A percentile compares a stretch with the other conserved stretches of the same genome.
These are phyloP conservation scores for Penicillium aurantiogriseum DNA, from an alignment of 2,329 filamentous ascomycete genomes.

Conservation along the genomic window DNA sequence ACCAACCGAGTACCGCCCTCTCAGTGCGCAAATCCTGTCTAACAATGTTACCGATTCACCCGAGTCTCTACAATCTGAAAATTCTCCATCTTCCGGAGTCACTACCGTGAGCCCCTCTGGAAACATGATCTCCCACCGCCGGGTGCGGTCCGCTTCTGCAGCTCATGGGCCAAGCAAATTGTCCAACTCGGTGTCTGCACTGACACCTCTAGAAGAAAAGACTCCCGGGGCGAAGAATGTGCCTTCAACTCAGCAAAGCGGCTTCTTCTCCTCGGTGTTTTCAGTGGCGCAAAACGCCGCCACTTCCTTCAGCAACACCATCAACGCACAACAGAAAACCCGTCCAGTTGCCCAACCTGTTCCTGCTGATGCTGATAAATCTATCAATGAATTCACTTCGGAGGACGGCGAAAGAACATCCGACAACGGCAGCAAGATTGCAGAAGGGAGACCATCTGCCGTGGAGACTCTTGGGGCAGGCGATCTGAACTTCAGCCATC, in stretches of 20 bases:
- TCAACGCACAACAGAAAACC: conserved; percentile 52
- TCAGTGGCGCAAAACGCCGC: conserved; percentile 92
- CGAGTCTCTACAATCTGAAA: conserved; percentile 34
- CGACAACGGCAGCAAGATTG: conserved; percentile 29
- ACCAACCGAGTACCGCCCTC: conserved; percentile 50
- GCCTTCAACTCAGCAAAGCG: conserved; percentile 53
- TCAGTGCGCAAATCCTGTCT: conserved; percentile 35
- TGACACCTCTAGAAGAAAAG: conserved; percentile 72
- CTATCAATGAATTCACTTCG: conserved; percentile 24
- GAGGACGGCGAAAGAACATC: conserved; percentile 27
- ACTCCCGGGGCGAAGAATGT: conserved; percentile 53
- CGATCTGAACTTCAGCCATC: conserved; percentile 82
- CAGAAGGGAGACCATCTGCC: conserved; percentile 66
- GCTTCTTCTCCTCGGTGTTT: conserved; percentile 93
- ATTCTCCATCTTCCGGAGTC: conserved; percentile 35
- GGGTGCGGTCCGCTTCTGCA: conserved; percentile 57
- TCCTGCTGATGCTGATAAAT: conserved; percentile 33
- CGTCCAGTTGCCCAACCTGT: conserved; percentile 35
- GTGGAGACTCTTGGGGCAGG: conserved; percentile 87
- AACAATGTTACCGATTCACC: conserved; percentile 40
- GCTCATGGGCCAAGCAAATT: conserved; percentile 76
- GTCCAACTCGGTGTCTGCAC: conserved; percentile 69
- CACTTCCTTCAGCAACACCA: conserved; percentile 68
- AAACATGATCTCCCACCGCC: conserved; percentile 72
- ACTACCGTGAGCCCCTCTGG: conserved; percentile 63